These are phyloP conservation scores for Coemansia sp. DNA, from an alignment of 192 early-diverging fungal genomes.

Conservation along the genomic window DNA sequence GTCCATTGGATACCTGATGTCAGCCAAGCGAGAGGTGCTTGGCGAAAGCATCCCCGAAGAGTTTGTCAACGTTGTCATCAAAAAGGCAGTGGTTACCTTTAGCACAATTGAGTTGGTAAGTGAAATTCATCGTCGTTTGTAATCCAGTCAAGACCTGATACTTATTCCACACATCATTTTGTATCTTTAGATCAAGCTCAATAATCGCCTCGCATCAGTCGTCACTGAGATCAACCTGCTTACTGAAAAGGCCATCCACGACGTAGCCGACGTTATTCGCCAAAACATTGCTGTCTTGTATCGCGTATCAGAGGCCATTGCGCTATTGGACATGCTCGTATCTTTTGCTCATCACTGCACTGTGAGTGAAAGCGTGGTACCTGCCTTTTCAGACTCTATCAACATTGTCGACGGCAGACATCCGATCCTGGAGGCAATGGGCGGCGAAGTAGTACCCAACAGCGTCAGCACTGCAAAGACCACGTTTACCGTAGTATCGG, in stretches of 20 bases:
- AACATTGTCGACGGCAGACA: slow-evolving; percentile 76
- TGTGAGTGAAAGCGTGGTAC: slow-evolving; percentile 59
- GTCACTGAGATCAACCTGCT: slow-evolving; percentile 80
- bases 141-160: too few relatives aligned
- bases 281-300: slow-evolving; percentile 65
- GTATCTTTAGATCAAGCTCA: slow-evolving; percentile 64
- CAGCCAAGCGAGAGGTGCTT: slow-evolving; percentile 45
- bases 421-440: slow-evolving; percentile 67
- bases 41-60: slow-evolving; percentile 58
- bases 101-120: slow-evolving; percentile 77
- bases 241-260: slow-evolving; percentile 62
- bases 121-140: background rate
- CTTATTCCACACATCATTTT: background rate
- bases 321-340: slow-evolving; percentile 73
- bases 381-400: slow-evolving; percentile 77
- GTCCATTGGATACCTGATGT: slow-evolving; percentile 65
- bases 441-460: slow-evolving; percentile 67
- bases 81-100: slow-evolving; percentile 63
- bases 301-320: slow-evolving; percentile 72
- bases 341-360: slow-evolving; percentile 74
- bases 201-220: slow-evolving; percentile 78
- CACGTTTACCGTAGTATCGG: slow-evolving; percentile 79
- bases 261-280: slow-evolving; percentile 55
- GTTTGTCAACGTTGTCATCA: slow-evolving; percentile 74
- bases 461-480: slow-evolving; percentile 61